These are phyloP conservation scores for Candida gorgasii DNA, from an alignment of 805 yeast species.

Conservation along the genomic window DNA sequence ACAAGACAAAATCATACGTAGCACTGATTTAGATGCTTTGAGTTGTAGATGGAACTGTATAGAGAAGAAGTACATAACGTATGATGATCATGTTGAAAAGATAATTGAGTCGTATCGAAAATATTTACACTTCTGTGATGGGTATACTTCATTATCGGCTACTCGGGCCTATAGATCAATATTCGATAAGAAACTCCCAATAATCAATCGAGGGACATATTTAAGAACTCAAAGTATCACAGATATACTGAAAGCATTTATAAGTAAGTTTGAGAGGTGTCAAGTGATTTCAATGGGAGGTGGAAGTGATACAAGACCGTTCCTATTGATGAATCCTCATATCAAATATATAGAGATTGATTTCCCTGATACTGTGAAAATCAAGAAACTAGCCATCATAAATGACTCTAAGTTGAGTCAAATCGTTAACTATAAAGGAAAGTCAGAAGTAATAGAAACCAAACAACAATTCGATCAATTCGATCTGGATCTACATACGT, in stretches of 20 bases:
- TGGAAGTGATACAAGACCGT: constrained; percentile 75
- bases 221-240: constrained; percentile 58
- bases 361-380: constrained; percentile 52
- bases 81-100: constrained; percentile 36
- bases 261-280: constrained; percentile 29
- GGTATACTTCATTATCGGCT: constrained; percentile 40
- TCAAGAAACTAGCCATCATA: constrained; percentile 53
- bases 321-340: constrained; percentile 41
- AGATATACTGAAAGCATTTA: constrained; percentile 42
- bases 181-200: constrained; percentile 55
- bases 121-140: constrained; percentile 39
- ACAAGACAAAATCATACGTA: constrained; percentile 47
- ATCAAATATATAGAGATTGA: constrained; percentile 62
- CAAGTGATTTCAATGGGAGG: constrained; percentile 76
- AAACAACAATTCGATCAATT: constrained; percentile 24
- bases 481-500: constrained; percentile 34
- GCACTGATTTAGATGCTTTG: constrained; percentile 73
- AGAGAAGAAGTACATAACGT: constrained; percentile 47
- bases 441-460: constrained; percentile 13
- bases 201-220: constrained; percentile 72
- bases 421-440: constrained; percentile 20
- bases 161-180: constrained; percentile 39
- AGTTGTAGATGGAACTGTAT: constrained; percentile 61
- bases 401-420: constrained; percentile 26
- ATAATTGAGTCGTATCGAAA: constrained; percentile 37